A percentile compares a stretch with the other conserved stretches of the same genome.
These are phyloP conservation scores for Tylopilus rubrobrunneus DNA, from an alignment of 768 basidiomycete genomes.

Conservation along the genomic window DNA sequence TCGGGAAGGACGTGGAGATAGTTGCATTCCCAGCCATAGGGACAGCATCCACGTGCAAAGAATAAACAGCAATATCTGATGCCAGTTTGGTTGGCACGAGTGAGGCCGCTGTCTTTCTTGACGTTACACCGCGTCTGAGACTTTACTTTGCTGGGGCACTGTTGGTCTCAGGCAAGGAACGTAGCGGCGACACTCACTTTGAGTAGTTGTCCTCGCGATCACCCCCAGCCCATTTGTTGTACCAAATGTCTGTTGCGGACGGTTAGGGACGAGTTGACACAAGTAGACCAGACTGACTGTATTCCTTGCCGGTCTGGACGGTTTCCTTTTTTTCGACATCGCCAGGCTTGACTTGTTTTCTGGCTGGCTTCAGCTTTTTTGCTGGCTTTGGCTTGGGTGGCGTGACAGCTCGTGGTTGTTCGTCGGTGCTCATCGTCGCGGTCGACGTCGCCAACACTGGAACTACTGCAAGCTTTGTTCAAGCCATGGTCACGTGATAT, in stretches of 20 bases:
- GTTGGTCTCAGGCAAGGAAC: slow-evolving; percentile 4
- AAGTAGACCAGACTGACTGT: slow-evolving; percentile 59
- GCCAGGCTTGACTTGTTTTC: slow-evolving; percentile 88
- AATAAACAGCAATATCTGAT: slow-evolving; percentile 94
- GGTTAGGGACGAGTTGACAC: slow-evolving; percentile 5
- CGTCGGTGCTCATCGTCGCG: slow-evolving; percentile 34
- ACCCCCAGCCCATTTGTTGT: slow-evolving; percentile 99
- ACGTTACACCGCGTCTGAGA: slow-evolving; percentile 91
- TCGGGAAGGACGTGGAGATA: slow-evolving; percentile 94
- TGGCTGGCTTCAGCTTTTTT: slow-evolving; percentile 85
- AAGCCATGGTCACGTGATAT: slow-evolving; percentile 19
- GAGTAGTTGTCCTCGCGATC: slow-evolving; percentile 96
- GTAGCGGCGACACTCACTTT: slow-evolving; percentile 52
- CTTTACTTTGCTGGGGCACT: slow-evolving; percentile 71
- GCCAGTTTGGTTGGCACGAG: slow-evolving; percentile 90
- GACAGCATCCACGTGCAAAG: slow-evolving; percentile 95
- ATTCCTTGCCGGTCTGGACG: slow-evolving; percentile 92
- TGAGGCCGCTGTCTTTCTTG: slow-evolving; percentile 85
- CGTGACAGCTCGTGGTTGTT: slow-evolving; percentile 14
- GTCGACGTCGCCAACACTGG: slow-evolving; percentile 4
- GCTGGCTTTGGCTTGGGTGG: slow-evolving; percentile 24
- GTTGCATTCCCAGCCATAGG: slow-evolving; percentile 97
- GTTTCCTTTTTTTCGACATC: slow-evolving; percentile 88
- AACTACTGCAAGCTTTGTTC: not conserved
- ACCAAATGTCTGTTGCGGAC: slow-evolving; percentile 81